These are phyloP conservation scores for Podosphaera fusca DNA, from an alignment of 2,329 filamentous ascomycete species.

Conservation along the genomic window DNA sequence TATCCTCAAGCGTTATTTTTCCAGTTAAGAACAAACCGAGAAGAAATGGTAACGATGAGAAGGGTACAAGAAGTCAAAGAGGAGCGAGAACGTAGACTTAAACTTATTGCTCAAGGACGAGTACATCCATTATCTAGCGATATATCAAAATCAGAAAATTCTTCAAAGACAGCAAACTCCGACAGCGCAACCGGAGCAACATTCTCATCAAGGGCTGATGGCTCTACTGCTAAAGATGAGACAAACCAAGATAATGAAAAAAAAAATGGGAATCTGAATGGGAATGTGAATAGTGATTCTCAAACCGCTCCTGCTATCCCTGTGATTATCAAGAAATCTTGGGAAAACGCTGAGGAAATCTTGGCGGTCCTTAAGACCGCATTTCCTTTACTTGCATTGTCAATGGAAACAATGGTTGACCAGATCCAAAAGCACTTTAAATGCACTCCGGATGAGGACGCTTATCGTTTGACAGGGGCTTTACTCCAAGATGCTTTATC, in stretches of 20 bases:
- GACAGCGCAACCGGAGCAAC: constrained; percentile 14
- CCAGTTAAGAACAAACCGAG: constrained; percentile 73
- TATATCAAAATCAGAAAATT: constrained; percentile 14
- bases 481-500: constrained; percentile 85
- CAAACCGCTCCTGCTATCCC: constrained; percentile 21
- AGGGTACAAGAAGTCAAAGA: constrained; percentile 66
- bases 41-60: constrained; percentile 84
- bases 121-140: constrained; percentile 4
- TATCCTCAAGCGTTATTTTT: constrained; percentile 95
- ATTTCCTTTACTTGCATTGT: constrained; percentile 81
- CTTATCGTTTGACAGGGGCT: constrained; percentile 90
- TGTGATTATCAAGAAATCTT: constrained; percentile 43
- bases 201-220: constrained; percentile 22
- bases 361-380: constrained; percentile 90
- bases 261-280: constrained; percentile 17
- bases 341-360: constrained; percentile 92
- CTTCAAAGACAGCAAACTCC: constrained; percentile 11
- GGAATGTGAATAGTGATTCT: constrained; percentile 17
- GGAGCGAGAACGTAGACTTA: constrained; percentile 18
- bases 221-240: constrained; percentile 12
- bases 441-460: constrained; percentile 93
- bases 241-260: constrained; percentile 9
- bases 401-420: constrained; percentile 99
- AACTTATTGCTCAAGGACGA: constrained; percentile 19
- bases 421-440: constrained; percentile 99